Evolutionary conservation across 257 asterid genomes (phyloP).

Genomic region (Capsicum chinense): DNA sequence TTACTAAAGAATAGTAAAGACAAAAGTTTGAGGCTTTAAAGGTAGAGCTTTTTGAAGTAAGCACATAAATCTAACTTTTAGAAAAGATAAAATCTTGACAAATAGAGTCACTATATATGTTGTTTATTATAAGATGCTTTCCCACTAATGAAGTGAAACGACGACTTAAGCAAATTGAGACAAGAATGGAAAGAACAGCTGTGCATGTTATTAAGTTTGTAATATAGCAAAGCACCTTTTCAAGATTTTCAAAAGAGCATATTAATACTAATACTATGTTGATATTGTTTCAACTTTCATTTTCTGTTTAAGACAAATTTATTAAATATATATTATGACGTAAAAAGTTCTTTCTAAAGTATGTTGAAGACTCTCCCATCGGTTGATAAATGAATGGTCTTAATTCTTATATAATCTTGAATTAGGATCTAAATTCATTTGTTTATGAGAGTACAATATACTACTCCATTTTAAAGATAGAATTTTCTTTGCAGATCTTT

Average conservation of each 20-base stretch:
- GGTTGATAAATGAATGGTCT: no score
- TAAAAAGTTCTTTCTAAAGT: not conserved
- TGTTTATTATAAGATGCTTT: not conserved
- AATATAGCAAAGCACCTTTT: not conserved
- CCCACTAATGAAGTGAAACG: not conserved
- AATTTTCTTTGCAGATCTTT: not conserved
- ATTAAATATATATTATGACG: not conserved
- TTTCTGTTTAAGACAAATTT: not conserved
- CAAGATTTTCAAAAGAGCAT: slow-evolving; percentile 2
- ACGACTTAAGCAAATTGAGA: slow-evolving; percentile 2
- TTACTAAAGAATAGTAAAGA: not conserved
- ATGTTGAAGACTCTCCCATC: no score
- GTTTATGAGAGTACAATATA: not conserved
- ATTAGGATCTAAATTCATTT: no score
- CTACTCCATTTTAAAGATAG: not conserved
- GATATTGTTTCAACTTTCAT: not conserved
- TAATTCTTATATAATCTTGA: no score
- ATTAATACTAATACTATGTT: not conserved
- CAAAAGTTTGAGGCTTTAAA: not conserved
- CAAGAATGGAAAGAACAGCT: not conserved
- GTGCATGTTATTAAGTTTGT: not conserved
- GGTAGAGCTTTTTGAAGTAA: slow-evolving; percentile 8
- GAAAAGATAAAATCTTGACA: not conserved
- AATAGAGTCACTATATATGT: not conserved
- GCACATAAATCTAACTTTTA: not conserved